A percentile compares a stretch with the other conserved stretches of the same genome.
Conservation (phyloP, 768 basidiomycete species). For the Porphyrellus cyaneotinctus region DNA sequence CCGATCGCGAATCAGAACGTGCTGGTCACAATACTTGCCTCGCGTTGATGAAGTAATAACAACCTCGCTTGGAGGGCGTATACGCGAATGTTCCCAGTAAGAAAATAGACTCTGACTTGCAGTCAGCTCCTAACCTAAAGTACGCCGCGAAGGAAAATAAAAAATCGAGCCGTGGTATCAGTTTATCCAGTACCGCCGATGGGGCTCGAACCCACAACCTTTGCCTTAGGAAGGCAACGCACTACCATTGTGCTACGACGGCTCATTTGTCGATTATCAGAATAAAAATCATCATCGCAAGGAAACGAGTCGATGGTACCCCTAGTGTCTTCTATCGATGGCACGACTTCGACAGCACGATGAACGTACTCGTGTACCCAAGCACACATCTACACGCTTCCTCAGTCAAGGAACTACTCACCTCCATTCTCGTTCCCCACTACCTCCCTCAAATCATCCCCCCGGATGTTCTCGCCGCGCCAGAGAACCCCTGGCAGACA, state of each 20-base stretch:
- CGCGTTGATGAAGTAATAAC: constrained; percentile 7
- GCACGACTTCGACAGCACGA: constrained; percentile 18
- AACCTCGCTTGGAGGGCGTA: too few relatives aligned
- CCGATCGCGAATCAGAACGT: constrained; percentile 1
- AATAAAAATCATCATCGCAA: neutral
- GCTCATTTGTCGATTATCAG: constrained; percentile 14
- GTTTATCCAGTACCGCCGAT: constrained; percentile 32
- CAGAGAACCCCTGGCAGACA: constrained; percentile 69
- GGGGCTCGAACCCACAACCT: constrained; percentile 38
- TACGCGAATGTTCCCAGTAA: neutral
- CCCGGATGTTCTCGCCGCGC: constrained; percentile 49
- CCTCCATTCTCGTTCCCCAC: constrained; percentile 58
- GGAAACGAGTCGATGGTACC: neutral
- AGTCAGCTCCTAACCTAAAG: too few relatives aligned
- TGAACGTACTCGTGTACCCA: constrained; percentile 76
- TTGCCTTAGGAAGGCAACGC: constrained; percentile 39
- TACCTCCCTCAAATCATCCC: constrained; percentile 76
- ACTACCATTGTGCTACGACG: constrained; percentile 39
- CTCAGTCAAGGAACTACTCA: constrained; percentile 47
- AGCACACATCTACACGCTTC: constrained; percentile 55
- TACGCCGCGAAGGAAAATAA: too few relatives aligned
- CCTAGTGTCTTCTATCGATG: neutral
- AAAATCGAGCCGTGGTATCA: constrained; percentile 23
- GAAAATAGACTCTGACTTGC: neutral
- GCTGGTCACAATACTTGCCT: neutral